These are phyloP conservation scores for Coniella lustricola DNA, from an alignment of 2,329 filamentous ascomycete species.

Conservation along the genomic window DNA sequence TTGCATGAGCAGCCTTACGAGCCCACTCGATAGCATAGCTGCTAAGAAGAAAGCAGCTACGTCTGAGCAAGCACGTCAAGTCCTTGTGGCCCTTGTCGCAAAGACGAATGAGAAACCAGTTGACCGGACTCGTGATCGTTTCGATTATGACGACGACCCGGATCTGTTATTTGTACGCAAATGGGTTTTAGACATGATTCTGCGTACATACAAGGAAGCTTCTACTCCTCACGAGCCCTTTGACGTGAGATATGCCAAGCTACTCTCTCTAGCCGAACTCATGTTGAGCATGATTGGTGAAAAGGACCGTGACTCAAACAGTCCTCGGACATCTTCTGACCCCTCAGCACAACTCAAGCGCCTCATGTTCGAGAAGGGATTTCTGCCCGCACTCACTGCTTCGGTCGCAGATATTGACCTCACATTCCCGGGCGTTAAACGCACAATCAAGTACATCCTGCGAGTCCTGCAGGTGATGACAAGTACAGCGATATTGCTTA, in stretches of 20 bases:
- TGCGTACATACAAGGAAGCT: constrained; percentile 88
- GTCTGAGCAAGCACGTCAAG: constrained; percentile 76
- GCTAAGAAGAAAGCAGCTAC: constrained; percentile 83
- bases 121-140: constrained; percentile 49
- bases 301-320: constrained; percentile 55
- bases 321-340: constrained; percentile 24
- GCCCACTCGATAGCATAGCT: constrained; percentile 64
- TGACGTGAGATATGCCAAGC: constrained; percentile 78
- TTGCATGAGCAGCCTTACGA: constrained; percentile 52
- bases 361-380: constrained; percentile 98
- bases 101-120: constrained; percentile 75
- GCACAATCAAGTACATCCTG: constrained; percentile 93
- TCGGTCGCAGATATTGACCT: constrained; percentile 95
- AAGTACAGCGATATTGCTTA: constrained; percentile 78
- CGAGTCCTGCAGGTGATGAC: constrained; percentile 83
- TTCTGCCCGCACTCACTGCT: constrained; percentile 77
- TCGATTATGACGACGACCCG: constrained; percentile 66
- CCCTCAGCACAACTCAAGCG: constrained; percentile 64
- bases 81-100: constrained; percentile 78
- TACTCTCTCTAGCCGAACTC: constrained; percentile 81
- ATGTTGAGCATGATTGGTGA: constrained; percentile 89
- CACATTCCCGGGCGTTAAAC: constrained; percentile 87
- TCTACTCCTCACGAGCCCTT: constrained; percentile 70
- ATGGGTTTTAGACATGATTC: constrained; percentile 87
- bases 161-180: constrained; percentile 88